Evolutionary conservation across 2,329 filamentous ascomycete species (phyloP), one percentile per base, ranked within the genome.

Genomic region (Tolypocladium ophioglossoides): DNA sequence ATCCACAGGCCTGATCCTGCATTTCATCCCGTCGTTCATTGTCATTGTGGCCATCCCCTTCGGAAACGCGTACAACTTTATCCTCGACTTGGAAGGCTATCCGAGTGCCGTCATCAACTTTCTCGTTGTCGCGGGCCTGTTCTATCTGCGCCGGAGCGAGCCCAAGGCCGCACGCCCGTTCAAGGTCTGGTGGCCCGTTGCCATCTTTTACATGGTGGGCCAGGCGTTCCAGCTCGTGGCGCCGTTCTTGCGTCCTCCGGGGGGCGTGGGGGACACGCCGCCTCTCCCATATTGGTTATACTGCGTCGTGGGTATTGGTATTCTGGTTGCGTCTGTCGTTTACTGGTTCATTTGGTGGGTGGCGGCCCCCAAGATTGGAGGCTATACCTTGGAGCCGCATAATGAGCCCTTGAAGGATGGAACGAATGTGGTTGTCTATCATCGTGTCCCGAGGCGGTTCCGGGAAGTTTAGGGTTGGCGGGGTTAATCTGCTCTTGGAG

Each of bases 31-130:
- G 0, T 8, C 0, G 73, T 85, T 55, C 24, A 76, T 88, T 47
- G 76, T 87, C 14, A 76, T 89, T 35, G 66, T 87, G 4, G 84
- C 83, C 0, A 84, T 84, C 1, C 85, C 85, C 0, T 79, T 83
- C 0, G 85, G 84, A 0, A 78, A 84, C 18, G 84, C 84, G 0
- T 87, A 87, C 66, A 85, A 84, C 67, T 88, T 88, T 61, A 77
- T 84, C 41, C 74, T 81, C 51, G 78, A 82, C 57, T 64, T 84
- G 35, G 55, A 54, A 18, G 55, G 55, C 12, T 56, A 56, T 11
- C 55, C 55, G 12, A 37, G 30, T 2, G 38, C 55, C 11, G 44
- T 56, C 27, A 40, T 56, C 18, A 11, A 47, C 24, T 47, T 47
- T 18, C 44, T 47, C 9, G 44, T 47, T 12, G 44, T 47, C 2